Evolutionary conservation across 345 rosid species (phyloP).

Genomic region (Hypericum androsaemum): DNA sequence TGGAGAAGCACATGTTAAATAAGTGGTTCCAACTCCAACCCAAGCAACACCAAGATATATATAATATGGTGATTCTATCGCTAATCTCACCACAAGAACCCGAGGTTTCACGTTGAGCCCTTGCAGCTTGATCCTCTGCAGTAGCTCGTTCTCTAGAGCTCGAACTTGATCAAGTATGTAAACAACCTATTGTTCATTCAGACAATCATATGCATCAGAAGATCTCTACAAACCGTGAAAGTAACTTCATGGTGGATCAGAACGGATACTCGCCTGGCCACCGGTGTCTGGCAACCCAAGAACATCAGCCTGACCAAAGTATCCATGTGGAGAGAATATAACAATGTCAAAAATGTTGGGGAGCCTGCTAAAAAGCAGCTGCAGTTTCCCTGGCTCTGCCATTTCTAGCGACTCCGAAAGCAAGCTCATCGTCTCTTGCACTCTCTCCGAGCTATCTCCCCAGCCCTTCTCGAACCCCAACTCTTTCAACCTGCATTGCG

Average conservation of each 20-base stretch:
- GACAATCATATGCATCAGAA: not conserved
- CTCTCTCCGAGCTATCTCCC: conserved; percentile 49
- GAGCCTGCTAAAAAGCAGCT: conserved; percentile 50
- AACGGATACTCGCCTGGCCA: conserved; percentile 45
- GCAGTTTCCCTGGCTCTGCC: conserved; percentile 43
- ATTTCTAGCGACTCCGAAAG: conserved; percentile 48
- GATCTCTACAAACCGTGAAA: too few species aligned
- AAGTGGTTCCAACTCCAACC: not conserved
- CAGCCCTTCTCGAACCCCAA: conserved; percentile 56
- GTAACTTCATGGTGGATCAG: too few species aligned
- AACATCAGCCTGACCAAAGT: conserved; percentile 81
- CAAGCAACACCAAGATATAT: not conserved
- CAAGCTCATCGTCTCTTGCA: conserved; percentile 36
- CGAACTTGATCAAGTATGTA: conserved; percentile 97
- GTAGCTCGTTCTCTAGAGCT: conserved; percentile 80
- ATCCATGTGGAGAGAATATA: conserved; percentile 87
- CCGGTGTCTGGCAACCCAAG: conserved; percentile 96
- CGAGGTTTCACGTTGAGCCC: conserved; percentile 73
- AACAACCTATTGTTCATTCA: conserved; percentile 45
- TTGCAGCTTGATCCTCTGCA: conserved; percentile 54
- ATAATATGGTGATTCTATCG: not conserved
- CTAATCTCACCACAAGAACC: conserved; percentile 60
- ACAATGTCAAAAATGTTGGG: conserved; percentile 75
- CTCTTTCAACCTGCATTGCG: conserved; percentile 31
- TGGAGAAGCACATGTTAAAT: conserved; percentile 7